Evolutionary conservation across 2,329 filamentous ascomycete species (phyloP).

Genomic region (Apiospora phragmitis): DNA sequence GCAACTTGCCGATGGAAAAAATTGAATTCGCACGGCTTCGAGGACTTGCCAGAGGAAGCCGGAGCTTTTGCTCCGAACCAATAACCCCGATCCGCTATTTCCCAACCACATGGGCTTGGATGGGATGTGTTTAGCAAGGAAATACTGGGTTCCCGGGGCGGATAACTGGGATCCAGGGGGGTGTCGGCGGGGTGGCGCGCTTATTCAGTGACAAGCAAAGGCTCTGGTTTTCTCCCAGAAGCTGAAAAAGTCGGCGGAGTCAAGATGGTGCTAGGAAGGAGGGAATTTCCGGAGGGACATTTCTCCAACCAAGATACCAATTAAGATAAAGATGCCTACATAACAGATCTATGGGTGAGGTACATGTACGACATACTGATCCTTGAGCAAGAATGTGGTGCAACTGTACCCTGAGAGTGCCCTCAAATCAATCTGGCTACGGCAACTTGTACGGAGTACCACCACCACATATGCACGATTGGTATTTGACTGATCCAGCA

Average conservation of each 20-base stretch:
- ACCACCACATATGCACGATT: background rate
- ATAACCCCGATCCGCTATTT: background rate
- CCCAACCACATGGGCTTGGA: background rate
- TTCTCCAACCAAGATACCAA: background rate
- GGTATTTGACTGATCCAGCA: background rate
- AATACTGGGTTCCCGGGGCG: background rate
- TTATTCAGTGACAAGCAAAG: background rate
- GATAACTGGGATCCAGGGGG: background rate
- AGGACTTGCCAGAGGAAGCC: background rate
- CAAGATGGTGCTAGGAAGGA: background rate
- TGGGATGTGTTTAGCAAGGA: background rate
- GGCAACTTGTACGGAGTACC: background rate
- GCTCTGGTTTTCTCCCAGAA: background rate
- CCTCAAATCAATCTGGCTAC: background rate
- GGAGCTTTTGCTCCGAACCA: constrained; percentile 4
- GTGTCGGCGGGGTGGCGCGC: background rate
- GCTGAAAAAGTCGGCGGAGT: background rate
- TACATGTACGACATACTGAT: background rate
- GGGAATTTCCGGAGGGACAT: background rate
- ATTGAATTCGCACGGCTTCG: background rate
- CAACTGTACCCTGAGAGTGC: background rate
- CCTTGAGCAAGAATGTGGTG: background rate
- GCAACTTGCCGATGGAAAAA: constrained; percentile 1
- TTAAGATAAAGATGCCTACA: background rate
- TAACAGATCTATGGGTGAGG: background rate